Base-by-base conservation (phyloP, 2,329 filamentous ascomycete genomes). In the Colletotrichum musicola region DNA sequence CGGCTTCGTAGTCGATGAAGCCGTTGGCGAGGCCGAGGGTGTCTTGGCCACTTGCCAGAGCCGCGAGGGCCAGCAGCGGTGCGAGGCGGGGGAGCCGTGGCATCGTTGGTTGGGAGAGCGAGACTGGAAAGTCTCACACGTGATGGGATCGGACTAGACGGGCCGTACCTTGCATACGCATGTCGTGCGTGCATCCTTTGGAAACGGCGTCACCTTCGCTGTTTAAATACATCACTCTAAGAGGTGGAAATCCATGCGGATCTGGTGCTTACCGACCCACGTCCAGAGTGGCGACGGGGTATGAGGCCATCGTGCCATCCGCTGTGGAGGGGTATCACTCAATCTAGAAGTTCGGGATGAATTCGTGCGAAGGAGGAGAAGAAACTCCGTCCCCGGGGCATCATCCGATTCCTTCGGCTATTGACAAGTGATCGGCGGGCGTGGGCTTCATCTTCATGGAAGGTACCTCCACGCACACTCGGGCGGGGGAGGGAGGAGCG, bases 281-380 rank as follows among this genome's bases (percentile, higher is more conserved):
- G n/a, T 49, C 44, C 44, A 46, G 44, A 46, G 14, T 46, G 6
- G 35, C 18, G 40, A 22, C 14, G n/a, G 25, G 16, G 35, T 4
- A 25, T 1, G 18, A 25, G 13, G 30, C 16, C 38, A 27, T 58
- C 20, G 65, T 64, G 46, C 27, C 65, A 68, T 54, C 49, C 46
- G 61, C 1, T 42, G 54, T 54, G 65, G 65, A 55, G 54, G 2
- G n/a, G 30, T 1, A 22, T 4, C n/a, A 42, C 65, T 46, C 42
- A 44, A 58, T 55, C 38, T 22, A 68, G 60, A 64, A 68, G 64
- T 38, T 68, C 60, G 64, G 53, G 47, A 18, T 22, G 16, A 25
- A 30, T 58, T 64, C 27, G 53, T 64, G 56, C 60, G 60, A 68
- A 44, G 25, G 38, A 20, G 40, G 27, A 25, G 25, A 14, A 14